Base-by-base conservation (phyloP, 2,329 filamentous ascomycete species). In the Clarireedia monteithiana region DNA sequence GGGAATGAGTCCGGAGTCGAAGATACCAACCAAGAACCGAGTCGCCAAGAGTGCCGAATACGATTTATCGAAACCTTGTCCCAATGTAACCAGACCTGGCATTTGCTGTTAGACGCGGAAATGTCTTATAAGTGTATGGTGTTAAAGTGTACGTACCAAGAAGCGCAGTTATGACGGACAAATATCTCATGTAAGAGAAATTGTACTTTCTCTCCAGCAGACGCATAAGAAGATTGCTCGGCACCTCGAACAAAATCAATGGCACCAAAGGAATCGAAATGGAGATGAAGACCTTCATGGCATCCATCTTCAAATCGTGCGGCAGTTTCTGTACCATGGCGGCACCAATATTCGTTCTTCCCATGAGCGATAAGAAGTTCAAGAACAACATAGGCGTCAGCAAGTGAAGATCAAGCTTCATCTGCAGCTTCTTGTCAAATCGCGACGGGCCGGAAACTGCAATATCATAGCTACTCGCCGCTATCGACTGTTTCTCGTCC, bases 31-130 rank as follows among this genome's bases (percentile, higher is more conserved):
- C 10, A 78, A 66, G 34, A 77, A 71, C 24, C 57, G 81, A 6
- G 87, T 89, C 0, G 84, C 78, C 51, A 95, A 76, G 27, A 96
- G 74, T 1, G 89, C 89, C 44, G 77, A 74, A 71, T 90, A 95
- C 67, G 81, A 94, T n/a, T 60, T 50, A 2, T 64, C 61, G 23
- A 68, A 66, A 2, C 60, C 66, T 53, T 67, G 65, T 10, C 58
- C 59, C 2, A 67, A 49, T 5, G 65, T 68, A 17, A 65, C 58
- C 20, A 65, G 20, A 26, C 63, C 66, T 65, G 42, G 5, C 23
- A 9, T n/a, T 30, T 6, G 5, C 27, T 14, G 7, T 7, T 38
- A 24, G 20, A 15, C 5, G 2, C 7, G n/a, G 17, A 1, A 42
- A 20, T 4, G 3, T 42, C 20, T 14, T n/a, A 12, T 14, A 17